Evolutionary conservation across 495 filamentous ascomycete genomes (phyloP).

Genomic region (Bacidia rubella): DNA sequence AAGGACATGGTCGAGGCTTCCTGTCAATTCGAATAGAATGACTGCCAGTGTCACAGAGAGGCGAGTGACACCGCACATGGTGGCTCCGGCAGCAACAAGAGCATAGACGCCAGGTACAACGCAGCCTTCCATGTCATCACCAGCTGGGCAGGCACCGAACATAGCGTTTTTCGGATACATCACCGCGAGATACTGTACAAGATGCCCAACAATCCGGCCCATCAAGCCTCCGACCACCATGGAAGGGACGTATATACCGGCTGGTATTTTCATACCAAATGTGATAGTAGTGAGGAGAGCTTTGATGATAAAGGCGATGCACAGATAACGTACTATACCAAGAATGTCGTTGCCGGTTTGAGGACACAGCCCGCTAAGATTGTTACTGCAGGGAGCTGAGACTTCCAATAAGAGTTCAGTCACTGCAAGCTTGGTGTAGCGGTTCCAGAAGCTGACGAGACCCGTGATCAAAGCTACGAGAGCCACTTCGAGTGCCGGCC

Average conservation of each 20-base stretch:
- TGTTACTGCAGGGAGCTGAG: constrained; percentile 71
- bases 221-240: constrained; percentile 96
- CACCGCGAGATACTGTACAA: constrained; percentile 70
- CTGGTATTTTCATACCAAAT: constrained; percentile 89
- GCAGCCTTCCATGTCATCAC: constrained; percentile 61
- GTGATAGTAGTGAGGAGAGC: constrained; percentile 75
- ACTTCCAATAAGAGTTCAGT: constrained; percentile 84
- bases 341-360: constrained; percentile 57
- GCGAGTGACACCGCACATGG: constrained; percentile 95
- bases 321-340: constrained; percentile 50
- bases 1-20: constrained; percentile 85
- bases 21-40: constrained; percentile 91
- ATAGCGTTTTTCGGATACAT: constrained; percentile 56
- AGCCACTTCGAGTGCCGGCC: constrained; percentile 75
- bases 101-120: constrained; percentile 94
- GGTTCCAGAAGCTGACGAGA: constrained; percentile 82
- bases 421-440: constrained; percentile 75
- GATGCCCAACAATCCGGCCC: constrained; percentile 77
- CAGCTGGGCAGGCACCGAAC: constrained; percentile 58
- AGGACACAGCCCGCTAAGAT: constrained; percentile 60
- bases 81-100: constrained; percentile 84
- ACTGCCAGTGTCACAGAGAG: constrained; percentile 89
- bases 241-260: constrained; percentile 92
- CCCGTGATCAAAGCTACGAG: constrained; percentile 81
- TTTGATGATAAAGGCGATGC: constrained; percentile 78